Percentiles rank a stretch among this genome's conserved stretches.
These are phyloP conservation scores for Russula foetens DNA, from an alignment of 768 basidiomycete species.

Conservation along the genomic window DNA sequence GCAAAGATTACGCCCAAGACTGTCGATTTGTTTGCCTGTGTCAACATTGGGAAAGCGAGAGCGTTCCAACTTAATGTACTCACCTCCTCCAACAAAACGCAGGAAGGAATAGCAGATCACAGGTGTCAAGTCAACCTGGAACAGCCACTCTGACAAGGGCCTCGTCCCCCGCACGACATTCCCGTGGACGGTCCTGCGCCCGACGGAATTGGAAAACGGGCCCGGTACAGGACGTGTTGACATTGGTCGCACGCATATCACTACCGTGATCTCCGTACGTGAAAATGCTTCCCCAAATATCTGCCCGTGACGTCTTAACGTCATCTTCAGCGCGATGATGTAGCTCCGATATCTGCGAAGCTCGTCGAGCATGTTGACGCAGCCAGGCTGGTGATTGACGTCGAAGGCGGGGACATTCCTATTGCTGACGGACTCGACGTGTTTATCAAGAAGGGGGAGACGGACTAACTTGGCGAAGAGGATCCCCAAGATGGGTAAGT, in stretches of 20 bases:
- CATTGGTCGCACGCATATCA: slow-evolving; percentile 49
- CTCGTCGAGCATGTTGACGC: slow-evolving; percentile 45
- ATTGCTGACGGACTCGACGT: slow-evolving; percentile 42
- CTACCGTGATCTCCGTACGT: slow-evolving; percentile 40
- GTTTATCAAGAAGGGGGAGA: slow-evolving; percentile 42
- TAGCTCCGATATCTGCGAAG: slow-evolving; percentile 40
- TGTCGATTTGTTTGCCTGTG: background rate
- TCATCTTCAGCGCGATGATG: slow-evolving; percentile 44
- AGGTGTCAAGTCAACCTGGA: background rate
- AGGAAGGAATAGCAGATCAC: background rate
- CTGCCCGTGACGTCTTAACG: background rate
- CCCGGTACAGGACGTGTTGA: slow-evolving; percentile 42
- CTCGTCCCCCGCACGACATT: slow-evolving; percentile 42
- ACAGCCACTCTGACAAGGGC: slow-evolving; percentile 30
- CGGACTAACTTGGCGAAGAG: slow-evolving; percentile 25
- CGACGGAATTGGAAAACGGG: slow-evolving; percentile 46
- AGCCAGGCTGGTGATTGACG: slow-evolving; percentile 49
- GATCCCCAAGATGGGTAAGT: no score
- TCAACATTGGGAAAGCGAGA: background rate
- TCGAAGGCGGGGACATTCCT: slow-evolving; percentile 44
- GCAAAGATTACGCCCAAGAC: background rate
- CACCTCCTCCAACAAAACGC: slow-evolving; percentile 10
- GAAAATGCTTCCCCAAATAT: background rate
- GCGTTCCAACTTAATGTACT: background rate
- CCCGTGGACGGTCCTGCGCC: slow-evolving; percentile 60